A percentile compares a stretch with the other conserved stretches of the same genome.
Conservation (phyloP, 768 basidiomycete genomes). For the Lepiota brunneoincarnata region DNA sequence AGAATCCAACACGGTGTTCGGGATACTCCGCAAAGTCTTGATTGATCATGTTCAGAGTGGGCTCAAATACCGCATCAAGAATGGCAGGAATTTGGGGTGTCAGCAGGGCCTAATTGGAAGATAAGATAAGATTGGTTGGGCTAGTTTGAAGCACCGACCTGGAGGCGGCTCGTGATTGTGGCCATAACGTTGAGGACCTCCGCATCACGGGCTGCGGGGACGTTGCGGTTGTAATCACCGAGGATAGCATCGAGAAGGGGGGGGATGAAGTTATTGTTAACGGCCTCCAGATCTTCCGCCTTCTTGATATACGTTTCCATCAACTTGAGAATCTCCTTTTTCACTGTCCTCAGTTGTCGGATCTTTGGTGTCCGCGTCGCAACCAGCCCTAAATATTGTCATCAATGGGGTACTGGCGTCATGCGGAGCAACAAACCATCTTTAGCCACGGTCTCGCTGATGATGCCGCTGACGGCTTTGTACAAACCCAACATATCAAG, state of each 20-base stretch:
- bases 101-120: slow-evolving; percentile 59
- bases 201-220: slow-evolving; percentile 90
- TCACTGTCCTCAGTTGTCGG: slow-evolving; percentile 90
- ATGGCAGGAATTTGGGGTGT: slow-evolving; percentile 94
- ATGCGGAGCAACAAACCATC: slow-evolving; percentile 51
- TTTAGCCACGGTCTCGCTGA: slow-evolving; percentile 87
- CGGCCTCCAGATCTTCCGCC: slow-evolving; percentile 93
- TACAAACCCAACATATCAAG: slow-evolving; percentile 98
- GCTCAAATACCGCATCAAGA: slow-evolving; percentile 95
- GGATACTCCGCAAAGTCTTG: slow-evolving; percentile 99
- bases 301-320: slow-evolving; percentile 98
- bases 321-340: slow-evolving; percentile 95
- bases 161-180: slow-evolving; percentile 85
- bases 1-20: slow-evolving; percentile 96
- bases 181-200: slow-evolving; percentile 98
- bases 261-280: slow-evolving; percentile 91
- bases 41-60: slow-evolving; percentile 97
- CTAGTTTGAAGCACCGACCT: slow-evolving; percentile 50
- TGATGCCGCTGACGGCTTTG: slow-evolving; percentile 94
- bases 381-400: slow-evolving; percentile 58
- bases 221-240: slow-evolving; percentile 95
- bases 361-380: slow-evolving; percentile 98
- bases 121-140: slow-evolving; percentile 11
- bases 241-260: slow-evolving; percentile 94
- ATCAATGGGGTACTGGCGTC: slow-evolving; percentile 3